Evolutionary conservation across 768 basidiomycete species (phyloP).

Genomic region (Pleurotus djamor): DNA sequence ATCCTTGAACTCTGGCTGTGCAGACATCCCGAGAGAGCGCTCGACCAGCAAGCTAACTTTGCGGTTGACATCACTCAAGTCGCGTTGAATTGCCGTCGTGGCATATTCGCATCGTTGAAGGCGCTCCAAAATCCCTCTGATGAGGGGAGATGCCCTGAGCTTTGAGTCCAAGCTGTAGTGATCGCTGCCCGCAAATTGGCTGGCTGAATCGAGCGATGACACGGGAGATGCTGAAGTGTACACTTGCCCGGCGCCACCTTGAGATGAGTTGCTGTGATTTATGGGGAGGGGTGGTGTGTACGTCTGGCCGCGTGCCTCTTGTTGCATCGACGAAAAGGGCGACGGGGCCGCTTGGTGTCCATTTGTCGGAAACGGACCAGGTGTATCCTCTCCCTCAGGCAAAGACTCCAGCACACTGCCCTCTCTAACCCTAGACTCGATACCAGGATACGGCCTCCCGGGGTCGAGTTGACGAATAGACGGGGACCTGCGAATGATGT

Average conservation of each 20-base stretch:
- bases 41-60: conserved; percentile 80
- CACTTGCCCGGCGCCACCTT: conserved; percentile 40
- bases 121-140: conserved; percentile 76
- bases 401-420: conserved; percentile 48
- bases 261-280: conserved; percentile 31
- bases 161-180: conserved; percentile 63
- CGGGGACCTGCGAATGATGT: conserved; percentile 44
- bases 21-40: conserved; percentile 44
- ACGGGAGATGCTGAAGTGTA: conserved; percentile 71
- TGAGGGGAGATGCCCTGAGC: conserved; percentile 71
- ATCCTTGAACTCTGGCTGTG: conserved; percentile 79
- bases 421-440: conserved; percentile 43
- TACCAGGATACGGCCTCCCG: conserved; percentile 36
- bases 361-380: conserved; percentile 23
- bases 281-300: conserved; percentile 46
- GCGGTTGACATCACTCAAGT: conserved; percentile 70
- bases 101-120: conserved; percentile 69
- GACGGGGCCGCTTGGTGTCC: conserved; percentile 19
- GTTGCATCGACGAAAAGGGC: conserved; percentile 36
- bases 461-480: conserved; percentile 42
- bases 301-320: conserved; percentile 33
- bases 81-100: conserved; percentile 70
- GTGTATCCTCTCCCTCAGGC: conserved; percentile 52
- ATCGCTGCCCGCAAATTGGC: conserved; percentile 54
- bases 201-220: conserved; percentile 75